Base-by-base conservation (phyloP, 768 basidiomycete genomes). In the Kwoniella dejecticola region DNA sequence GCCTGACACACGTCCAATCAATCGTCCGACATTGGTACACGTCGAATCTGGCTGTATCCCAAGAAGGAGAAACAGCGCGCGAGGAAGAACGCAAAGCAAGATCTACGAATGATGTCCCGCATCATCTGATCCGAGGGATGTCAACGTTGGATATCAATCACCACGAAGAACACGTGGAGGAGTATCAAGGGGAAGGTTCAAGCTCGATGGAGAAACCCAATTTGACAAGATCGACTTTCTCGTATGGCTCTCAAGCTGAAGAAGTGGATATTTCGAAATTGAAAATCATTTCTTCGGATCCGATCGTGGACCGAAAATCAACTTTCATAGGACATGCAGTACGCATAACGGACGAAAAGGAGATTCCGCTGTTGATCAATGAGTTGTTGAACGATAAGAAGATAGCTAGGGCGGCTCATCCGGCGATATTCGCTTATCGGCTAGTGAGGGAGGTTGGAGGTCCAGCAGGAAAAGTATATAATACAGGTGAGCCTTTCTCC, bases 321-420 rank as follows among this genome's bases (percentile, higher is more conserved):
- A 82, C 83, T 0, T 96, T 97, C 70, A 82, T 95, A 7, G 93
- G 92, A 8, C 84, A 91, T 21, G 91, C 91, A 0, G 91, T 90
- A 76, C 81, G 81, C 44, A 88, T 95, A 72, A 84, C 85, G 5
- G 83, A 90, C 78, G 89, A 90, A 0, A 84, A 85, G 4, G 85
- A 92, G 82, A 90, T 89, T 5, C 76, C 79, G 44, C 55, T 77
- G 13, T 69, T 78, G 4, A 69, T 80, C 15, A 69, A 76, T 50
- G 68, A 74, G 48, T 57, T 80, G 41, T 52, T 80, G 60, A 69
- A 64, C 33, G 79, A 80, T 65, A 72, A 67, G 60, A 80, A 80
- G 68, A 74, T 80, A 23, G 72, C 78, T 2, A 78, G 75, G 52
- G 74, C 47, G 69, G 69, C 62, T 0, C 74, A 58, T 69, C 57